Evolutionary conservation across 2,329 filamentous ascomycete species (phyloP).

Genomic region (Diaporthe helianthi): DNA sequence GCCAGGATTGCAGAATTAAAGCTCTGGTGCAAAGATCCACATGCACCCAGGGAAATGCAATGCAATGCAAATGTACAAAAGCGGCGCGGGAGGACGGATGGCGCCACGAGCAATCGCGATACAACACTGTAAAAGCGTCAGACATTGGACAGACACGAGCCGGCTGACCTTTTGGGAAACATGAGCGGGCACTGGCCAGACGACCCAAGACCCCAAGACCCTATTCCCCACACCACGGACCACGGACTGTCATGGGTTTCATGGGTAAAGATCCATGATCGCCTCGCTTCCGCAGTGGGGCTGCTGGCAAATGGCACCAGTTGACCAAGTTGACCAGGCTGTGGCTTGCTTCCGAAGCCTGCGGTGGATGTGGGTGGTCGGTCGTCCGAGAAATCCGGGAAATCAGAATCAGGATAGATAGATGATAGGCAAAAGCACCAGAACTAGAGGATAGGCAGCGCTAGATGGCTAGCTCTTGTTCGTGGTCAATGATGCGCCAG

Average conservation of each 20-base stretch:
- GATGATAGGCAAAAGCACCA: not conserved
- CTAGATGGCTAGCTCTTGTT: conserved; percentile 10
- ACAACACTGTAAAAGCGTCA: not conserved
- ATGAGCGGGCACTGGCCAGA: not conserved
- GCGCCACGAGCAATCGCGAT: not conserved
- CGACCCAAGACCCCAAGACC: not conserved
- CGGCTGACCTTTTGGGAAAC: conserved; percentile 6
- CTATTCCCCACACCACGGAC: conserved; percentile 1
- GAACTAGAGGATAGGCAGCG: conserved; percentile 5
- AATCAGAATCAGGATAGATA: conserved; percentile 4
- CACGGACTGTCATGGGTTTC: conserved; percentile 4
- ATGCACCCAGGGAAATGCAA: conserved; percentile 23
- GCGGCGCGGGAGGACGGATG: not conserved
- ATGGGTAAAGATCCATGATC: conserved; percentile 11
- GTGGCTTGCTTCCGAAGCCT: conserved; percentile 3
- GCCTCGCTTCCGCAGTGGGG: conserved; percentile 20
- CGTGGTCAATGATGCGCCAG: not conserved
- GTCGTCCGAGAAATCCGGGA: conserved; percentile 8
- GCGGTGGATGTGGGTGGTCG: not conserved
- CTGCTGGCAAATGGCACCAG: not conserved
- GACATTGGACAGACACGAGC: not conserved
- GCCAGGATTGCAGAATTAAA: not conserved
- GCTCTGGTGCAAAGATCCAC: conserved; percentile 15
- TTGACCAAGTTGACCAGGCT: not conserved
- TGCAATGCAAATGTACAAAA: conserved; percentile 11